A percentile compares a stretch with the other conserved stretches of the same genome.
These are phyloP conservation scores for Cordyceps fumosorosea DNA, from an alignment of 2,329 filamentous ascomycete species.

Conservation along the genomic window DNA sequence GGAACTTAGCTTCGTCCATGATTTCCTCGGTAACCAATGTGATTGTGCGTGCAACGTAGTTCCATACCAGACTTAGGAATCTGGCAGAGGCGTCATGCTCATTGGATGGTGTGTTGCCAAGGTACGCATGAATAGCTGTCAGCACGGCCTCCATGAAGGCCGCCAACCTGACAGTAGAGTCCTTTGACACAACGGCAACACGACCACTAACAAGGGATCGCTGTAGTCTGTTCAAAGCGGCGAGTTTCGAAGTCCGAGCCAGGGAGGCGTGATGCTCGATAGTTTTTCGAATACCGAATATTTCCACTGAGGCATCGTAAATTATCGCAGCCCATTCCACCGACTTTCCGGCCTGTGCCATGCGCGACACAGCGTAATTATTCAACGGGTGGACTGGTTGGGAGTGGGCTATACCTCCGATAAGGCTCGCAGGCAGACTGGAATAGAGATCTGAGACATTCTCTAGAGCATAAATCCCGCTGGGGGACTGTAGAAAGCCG, in stretches of 20 bases:
- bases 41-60: slow-evolving; percentile 51
- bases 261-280: slow-evolving; percentile 36
- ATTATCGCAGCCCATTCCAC: slow-evolving; percentile 45
- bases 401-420: slow-evolving; percentile 14
- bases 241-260: slow-evolving; percentile 42
- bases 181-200: slow-evolving; percentile 51
- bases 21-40: slow-evolving; percentile 34
- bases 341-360: slow-evolving; percentile 32
- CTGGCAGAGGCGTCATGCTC: slow-evolving; percentile 23
- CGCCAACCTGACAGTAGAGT: slow-evolving; percentile 51
- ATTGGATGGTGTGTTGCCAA: slow-evolving; percentile 24
- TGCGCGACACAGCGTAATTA: slow-evolving; percentile 45
- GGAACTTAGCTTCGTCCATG: slow-evolving; percentile 59
- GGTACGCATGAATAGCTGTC: slow-evolving; percentile 35
- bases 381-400: slow-evolving; percentile 54
- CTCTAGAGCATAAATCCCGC: slow-evolving; percentile 23
- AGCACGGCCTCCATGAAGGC: slow-evolving; percentile 43
- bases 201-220: slow-evolving; percentile 49
- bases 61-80: slow-evolving; percentile 34
- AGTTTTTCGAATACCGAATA: slow-evolving; percentile 35
- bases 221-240: slow-evolving; percentile 53
- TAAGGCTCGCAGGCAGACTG: slow-evolving; percentile 21
- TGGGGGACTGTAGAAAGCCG: slow-evolving; percentile 26
- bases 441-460: slow-evolving; percentile 32
- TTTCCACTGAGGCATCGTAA: slow-evolving; percentile 43